A percentile compares a stretch with the other conserved stretches of the same genome.
These are phyloP conservation scores for Gaeumannomyces tritici DNA, from an alignment of 2,329 filamentous ascomycete species.

Conservation along the genomic window DNA sequence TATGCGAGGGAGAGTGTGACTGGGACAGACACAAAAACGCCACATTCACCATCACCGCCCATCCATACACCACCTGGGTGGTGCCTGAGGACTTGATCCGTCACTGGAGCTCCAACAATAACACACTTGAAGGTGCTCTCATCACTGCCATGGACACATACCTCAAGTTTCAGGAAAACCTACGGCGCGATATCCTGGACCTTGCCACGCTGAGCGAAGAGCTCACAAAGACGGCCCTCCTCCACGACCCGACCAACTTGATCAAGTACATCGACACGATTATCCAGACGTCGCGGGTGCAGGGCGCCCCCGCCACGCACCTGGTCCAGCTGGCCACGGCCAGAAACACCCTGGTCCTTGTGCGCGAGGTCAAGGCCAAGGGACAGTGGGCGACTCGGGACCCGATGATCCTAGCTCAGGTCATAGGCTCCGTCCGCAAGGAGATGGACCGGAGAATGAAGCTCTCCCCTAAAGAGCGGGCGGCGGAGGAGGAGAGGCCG, in stretches of 20 bases:
- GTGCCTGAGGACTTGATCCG: neutral
- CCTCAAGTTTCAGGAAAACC: neutral
- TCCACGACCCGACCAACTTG: neutral
- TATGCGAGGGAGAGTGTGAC: neutral
- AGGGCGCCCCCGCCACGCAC: too few species aligned
- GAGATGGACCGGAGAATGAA: neutral
- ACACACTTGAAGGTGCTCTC: neutral
- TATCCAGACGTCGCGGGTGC: neutral
- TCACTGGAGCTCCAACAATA: neutral
- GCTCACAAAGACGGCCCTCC: neutral
- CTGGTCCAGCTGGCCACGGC: neutral
- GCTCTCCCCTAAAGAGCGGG: neutral
- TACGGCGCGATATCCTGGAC: neutral
- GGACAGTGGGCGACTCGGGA: neutral
- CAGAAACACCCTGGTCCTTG: neutral
- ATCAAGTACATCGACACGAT: neutral
- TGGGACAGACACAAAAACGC: neutral
- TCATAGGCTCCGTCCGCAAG: neutral
- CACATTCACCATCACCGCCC: neutral
- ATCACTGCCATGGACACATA: neutral
- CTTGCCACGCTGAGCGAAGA: neutral
- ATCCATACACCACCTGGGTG: neutral
- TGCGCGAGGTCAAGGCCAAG: neutral
- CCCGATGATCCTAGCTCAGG: neutral
- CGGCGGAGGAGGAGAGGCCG: neutral